Evolutionary conservation across 2,329 filamentous ascomycete species (phyloP), one percentile per base, ranked within the genome.

Genomic region (Waltergamsia citrina): DNA sequence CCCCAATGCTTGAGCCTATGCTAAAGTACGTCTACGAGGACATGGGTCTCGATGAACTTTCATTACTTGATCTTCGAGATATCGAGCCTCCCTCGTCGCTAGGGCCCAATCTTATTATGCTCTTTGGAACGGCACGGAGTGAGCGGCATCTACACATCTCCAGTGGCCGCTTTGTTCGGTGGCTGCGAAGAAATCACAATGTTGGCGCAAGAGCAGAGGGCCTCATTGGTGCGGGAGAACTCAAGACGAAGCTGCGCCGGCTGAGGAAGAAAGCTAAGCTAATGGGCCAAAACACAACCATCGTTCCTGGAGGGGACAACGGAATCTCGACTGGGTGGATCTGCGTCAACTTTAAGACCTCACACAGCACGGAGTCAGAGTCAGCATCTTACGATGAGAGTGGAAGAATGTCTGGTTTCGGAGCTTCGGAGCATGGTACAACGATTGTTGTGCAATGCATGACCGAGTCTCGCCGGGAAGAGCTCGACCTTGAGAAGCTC

Each of bases 301-400:
- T 72, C 30, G 65, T 74, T 6, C 74, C 74, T 9, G 71, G 71
- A 31, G 63, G 71, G 2, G 88, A 94, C 46, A 85, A 95, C 50
- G 90, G 88, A 3, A 84, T 94, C 34, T 80, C 82, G 10, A 95
- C 90, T 1, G 88, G 87, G 8, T 98, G 92, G 92, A 82, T 98
- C 15, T 98, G 92, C 57, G 84, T 96, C 40, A 93, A 94, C 52
- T 72, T 92, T 8, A 85, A 85, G 5, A 74, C 73, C 12, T 69
- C 86, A 1, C 74, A 81, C 28, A 29, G 17, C 16, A 63, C 68
- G n/a, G 48, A 53, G 12, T 49, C 53, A 7, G 67, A 74, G 40
- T 51, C 58, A 11, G 52, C 59, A 9, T 56, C 63, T 18, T 51
- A 68, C 24, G 63, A 68, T 15, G 60, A 63, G 12, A 57, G 60